Evolutionary conservation across 345 rosid species (phyloP).

Genomic region (Atalantia buxifolia): DNA sequence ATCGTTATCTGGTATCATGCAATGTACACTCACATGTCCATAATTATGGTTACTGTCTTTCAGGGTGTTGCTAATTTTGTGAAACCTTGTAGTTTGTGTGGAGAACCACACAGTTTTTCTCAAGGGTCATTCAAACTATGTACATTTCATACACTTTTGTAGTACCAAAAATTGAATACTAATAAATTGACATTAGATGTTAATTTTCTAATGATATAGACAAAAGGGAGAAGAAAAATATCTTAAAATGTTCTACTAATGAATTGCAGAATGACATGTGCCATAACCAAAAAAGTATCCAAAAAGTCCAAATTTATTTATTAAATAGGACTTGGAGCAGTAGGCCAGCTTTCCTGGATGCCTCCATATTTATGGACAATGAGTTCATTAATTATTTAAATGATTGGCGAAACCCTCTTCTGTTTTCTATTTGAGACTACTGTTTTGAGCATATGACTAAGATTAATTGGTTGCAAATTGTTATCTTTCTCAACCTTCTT

Average conservation of each 20-base stretch:
- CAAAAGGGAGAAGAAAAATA: not conserved
- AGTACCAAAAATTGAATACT: not conserved
- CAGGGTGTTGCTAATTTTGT: not conserved
- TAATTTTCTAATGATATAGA: not conserved
- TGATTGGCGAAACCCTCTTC: not conserved
- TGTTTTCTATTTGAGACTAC: not conserved
- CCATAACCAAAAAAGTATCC: not conserved
- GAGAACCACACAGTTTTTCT: not conserved
- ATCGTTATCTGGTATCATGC: not conserved
- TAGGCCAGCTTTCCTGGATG: not conserved
- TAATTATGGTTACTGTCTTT: not conserved
- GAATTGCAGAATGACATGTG: not conserved
- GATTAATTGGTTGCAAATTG: not conserved
- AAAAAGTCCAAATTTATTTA: not conserved
- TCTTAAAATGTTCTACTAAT: not conserved
- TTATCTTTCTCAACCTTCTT: conserved; percentile 4
- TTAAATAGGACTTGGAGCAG: not conserved
- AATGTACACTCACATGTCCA: not conserved
- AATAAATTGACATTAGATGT: not conserved
- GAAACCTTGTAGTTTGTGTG: not conserved
- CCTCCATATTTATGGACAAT: not conserved
- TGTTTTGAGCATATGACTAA: not conserved
- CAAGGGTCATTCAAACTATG: not conserved
- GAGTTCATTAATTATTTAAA: not conserved
- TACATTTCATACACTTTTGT: not conserved